Evolutionary conservation across 306 rosid genomes (phyloP).

Genomic region (Heteromeles arbutifolia): DNA sequence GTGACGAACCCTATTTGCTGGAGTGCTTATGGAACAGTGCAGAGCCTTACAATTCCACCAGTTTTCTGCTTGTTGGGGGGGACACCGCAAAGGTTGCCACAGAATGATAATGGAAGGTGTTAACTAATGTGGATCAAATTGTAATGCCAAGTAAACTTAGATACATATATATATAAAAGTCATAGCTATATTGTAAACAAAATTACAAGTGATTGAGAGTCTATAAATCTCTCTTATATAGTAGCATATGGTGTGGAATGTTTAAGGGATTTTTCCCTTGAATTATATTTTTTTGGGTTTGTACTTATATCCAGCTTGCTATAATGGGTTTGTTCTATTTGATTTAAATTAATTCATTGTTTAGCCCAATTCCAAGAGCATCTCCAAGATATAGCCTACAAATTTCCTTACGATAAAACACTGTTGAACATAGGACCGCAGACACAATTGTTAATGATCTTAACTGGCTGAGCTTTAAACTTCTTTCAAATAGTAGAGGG

Average conservation of each 20-base stretch:
- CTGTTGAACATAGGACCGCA: neutral
- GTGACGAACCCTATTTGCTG: conserved; percentile 37
- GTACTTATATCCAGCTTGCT: neutral
- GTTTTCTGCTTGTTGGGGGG: conserved; percentile 40
- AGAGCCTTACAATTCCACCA: conserved; percentile 30
- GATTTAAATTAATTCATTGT: neutral
- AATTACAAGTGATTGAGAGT: neutral
- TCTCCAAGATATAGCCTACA: neutral
- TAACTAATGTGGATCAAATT: neutral
- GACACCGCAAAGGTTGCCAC: conserved; percentile 9
- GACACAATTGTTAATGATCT: too few species aligned
- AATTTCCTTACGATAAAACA: neutral
- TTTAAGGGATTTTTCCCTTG: neutral
- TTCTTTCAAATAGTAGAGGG: neutral
- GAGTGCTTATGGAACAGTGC: conserved; percentile 49
- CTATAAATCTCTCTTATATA: neutral
- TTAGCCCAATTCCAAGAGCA: neutral
- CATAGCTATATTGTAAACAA: neutral
- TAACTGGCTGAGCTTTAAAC: neutral
- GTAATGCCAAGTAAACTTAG: neutral
- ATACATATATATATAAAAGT: neutral
- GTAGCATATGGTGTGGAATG: neutral
- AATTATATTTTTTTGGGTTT: neutral
- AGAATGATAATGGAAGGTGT: conserved; percentile 17
- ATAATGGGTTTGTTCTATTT: neutral